phyloP scores from a whole-genome alignment of 306 rosid species.

The Lablab purpureus region DNA sequence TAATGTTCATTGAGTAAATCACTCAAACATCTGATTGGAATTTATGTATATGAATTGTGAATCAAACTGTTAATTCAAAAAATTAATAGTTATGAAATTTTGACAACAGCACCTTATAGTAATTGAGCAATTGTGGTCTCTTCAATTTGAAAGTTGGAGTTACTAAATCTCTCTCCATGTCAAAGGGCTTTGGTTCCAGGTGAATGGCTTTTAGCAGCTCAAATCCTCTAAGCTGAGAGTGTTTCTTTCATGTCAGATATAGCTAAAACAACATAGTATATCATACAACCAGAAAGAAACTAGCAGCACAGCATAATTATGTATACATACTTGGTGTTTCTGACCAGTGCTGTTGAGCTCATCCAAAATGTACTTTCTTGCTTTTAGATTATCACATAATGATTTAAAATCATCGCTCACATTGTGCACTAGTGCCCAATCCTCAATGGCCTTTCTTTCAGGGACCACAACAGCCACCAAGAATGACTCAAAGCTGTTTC shows the following conservation, averaged over 20 bases:
- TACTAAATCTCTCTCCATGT: slow-evolving; percentile 86
- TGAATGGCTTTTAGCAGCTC: slow-evolving; percentile 84
- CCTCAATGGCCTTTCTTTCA: slow-evolving; percentile 72
- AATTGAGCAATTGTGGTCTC: slow-evolving; percentile 80
- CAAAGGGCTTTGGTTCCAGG: slow-evolving; percentile 86
- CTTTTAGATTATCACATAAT: slow-evolving; percentile 71
- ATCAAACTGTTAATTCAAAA: not conserved
- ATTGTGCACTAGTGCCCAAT: slow-evolving; percentile 73
- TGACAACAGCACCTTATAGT: slow-evolving; percentile 61
- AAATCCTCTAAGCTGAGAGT: slow-evolving; percentile 86
- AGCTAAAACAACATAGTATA: slow-evolving; percentile 17
- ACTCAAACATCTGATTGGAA: slow-evolving; percentile 17
- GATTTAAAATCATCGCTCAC: slow-evolving; percentile 71
- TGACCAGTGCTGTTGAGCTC: slow-evolving; percentile 79
- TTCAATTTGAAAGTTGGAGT: slow-evolving; percentile 95
- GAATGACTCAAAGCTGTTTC: slow-evolving; percentile 96
- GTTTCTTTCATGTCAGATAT: slow-evolving; percentile 45
- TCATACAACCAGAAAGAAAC: slow-evolving; percentile 4
- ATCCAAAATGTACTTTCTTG: slow-evolving; percentile 78
- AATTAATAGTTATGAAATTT: not conserved
- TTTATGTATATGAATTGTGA: slow-evolving; percentile 14
- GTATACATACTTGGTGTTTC: slow-evolving; percentile 69
- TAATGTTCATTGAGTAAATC: not conserved
- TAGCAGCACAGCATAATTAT: slow-evolving; percentile 7
- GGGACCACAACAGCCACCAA: slow-evolving; percentile 95